Percentiles rank a stretch among this genome's conserved stretches.
Evolutionary conservation across 192 early-diverging fungal species (phyloP).

Genomic region (Coemansia sp.): DNA sequence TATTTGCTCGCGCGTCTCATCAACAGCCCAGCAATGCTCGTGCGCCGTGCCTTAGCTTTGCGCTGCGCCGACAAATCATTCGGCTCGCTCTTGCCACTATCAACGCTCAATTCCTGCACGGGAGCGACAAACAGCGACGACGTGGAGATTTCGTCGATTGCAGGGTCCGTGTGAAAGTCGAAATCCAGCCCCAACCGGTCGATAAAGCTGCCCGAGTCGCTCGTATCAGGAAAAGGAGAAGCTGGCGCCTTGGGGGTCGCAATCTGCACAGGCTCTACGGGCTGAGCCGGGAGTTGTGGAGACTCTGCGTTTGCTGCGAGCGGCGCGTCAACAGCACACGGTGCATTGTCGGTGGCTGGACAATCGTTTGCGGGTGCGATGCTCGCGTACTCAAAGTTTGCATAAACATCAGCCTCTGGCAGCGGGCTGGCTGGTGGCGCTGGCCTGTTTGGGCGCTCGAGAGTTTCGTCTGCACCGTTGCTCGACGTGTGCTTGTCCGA

Average conservation of each 20-base stretch:
- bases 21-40: conserved; percentile 43
- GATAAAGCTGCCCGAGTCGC: not conserved
- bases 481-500: not conserved
- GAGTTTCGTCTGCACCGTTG: not conserved
- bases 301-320: not conserved
- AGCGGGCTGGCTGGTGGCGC: not conserved
- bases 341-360: no score
- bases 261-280: no score
- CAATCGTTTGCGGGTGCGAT: conserved; percentile 4
- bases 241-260: no score
- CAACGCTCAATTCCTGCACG: not conserved
- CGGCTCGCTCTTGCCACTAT: not conserved
- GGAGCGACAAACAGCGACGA: conserved; percentile 28
- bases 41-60: conserved; percentile 24
- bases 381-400: conserved; percentile 10
- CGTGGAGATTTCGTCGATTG: conserved; percentile 27
- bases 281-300: no score
- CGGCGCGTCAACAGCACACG: no score
- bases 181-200: conserved; percentile 33
- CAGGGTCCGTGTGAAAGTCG: conserved; percentile 39
- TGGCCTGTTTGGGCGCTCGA: not conserved
- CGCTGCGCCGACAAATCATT: not conserved
- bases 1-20: conserved; percentile 26
- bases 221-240: not conserved
- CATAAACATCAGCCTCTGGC: conserved; percentile 2